A percentile compares a stretch with the other conserved stretches of the same genome.
Conservation (phyloP, 495 filamentous ascomycete genomes). For the Chaetomium tenue region DNA sequence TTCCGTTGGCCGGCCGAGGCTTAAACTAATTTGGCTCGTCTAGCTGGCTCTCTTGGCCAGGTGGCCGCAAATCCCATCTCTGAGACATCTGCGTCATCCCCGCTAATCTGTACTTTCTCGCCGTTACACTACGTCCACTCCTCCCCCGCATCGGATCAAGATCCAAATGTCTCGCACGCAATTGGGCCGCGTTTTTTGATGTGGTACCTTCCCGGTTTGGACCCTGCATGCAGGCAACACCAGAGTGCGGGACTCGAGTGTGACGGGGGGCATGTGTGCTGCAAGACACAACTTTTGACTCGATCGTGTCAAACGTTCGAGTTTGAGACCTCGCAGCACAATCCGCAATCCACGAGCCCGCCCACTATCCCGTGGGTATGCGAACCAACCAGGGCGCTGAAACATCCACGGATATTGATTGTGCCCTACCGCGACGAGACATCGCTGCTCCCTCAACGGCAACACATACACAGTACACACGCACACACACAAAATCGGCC, state of each 20-base stretch:
- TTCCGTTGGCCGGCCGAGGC: neutral
- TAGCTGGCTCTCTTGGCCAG: too few species aligned
- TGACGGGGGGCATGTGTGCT: too few species aligned
- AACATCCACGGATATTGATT: neutral
- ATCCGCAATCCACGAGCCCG: too few species aligned
- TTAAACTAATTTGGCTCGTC: neutral
- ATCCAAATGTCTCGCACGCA: neutral
- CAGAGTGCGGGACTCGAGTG: too few species aligned
- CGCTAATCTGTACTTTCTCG: too few species aligned
- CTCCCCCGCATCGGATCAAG: neutral
- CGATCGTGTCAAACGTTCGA: too few species aligned
- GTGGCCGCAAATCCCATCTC: neutral
- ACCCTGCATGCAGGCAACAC: neutral
- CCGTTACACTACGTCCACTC: conserved; percentile 3
- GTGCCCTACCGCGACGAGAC: neutral
- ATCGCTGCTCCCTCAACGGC: neutral
- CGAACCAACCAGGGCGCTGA: too few species aligned
- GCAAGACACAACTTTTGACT: too few species aligned
- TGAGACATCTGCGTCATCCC: neutral
- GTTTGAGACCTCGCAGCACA: too few species aligned
- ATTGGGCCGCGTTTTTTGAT: neutral
- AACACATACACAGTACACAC: neutral
- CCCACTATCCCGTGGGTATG: too few species aligned
- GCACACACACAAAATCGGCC: too few species aligned
- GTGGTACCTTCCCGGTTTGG: neutral